Conservation (phyloP, 176 grass and related monocot genomes). For the Avena atlantica region DNA sequence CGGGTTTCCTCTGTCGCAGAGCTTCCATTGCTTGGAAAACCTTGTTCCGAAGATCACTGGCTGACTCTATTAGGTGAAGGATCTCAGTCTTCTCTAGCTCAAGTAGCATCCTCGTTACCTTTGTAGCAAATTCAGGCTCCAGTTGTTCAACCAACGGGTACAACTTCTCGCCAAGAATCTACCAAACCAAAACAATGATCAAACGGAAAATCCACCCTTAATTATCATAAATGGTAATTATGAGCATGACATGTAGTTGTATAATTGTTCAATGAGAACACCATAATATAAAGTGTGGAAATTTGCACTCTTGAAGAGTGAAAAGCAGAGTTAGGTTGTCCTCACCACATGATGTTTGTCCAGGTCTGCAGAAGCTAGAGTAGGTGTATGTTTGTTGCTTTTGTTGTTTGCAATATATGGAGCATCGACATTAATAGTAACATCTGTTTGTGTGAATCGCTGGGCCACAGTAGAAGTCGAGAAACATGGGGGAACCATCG, state of each 20-base stretch:
- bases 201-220: not conserved
- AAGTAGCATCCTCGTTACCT: not conserved
- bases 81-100: not conserved
- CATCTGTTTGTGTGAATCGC: not conserved
- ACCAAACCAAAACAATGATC: not conserved
- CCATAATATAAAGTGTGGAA: not conserved
- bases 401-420: not conserved
- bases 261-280: not conserved
- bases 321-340: not conserved
- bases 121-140: not conserved
- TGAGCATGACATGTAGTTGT: not conserved
- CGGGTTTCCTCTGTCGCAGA: not conserved
- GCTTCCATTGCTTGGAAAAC: not conserved
- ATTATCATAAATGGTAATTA: not conserved
- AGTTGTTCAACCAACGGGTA: not conserved
- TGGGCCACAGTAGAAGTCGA: not conserved
- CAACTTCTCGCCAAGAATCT: not conserved
- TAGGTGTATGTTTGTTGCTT: not conserved
- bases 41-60: not conserved
- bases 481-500: not conserved
- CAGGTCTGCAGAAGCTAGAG: not conserved
- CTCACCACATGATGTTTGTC: not conserved
- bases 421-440: not conserved
- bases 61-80: too few relatives aligned
- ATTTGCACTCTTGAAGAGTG: not conserved